Conservation (phyloP, 768 basidiomycete species). For the Hericium erinaceus region DNA sequence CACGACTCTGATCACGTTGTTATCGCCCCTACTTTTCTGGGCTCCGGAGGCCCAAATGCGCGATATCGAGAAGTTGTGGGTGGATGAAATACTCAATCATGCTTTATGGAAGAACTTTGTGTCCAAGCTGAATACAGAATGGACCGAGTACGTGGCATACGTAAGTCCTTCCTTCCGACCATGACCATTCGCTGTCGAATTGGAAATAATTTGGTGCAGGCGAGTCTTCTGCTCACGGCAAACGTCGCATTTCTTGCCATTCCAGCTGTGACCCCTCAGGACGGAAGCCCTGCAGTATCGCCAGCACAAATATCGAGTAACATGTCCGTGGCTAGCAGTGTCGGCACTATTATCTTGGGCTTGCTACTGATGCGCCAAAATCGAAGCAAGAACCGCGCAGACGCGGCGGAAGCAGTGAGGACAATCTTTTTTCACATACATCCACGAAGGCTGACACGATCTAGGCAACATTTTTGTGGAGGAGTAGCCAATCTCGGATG, state of each 20-base stretch:
- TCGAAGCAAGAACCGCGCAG: constrained; percentile 1
- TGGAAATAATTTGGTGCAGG: background rate
- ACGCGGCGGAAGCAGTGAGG: constrained; percentile 5
- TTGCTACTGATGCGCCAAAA: constrained; percentile 9
- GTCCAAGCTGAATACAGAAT: constrained; percentile 2
- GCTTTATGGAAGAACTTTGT: constrained; percentile 6
- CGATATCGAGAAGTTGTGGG: constrained; percentile 9
- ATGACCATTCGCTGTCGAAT: background rate
- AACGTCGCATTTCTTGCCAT: constrained; percentile 9
- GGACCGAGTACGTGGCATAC: constrained; percentile 7
- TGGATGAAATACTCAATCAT: constrained; percentile 5
- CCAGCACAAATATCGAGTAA: constrained; percentile 5
- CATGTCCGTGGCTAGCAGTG: constrained; percentile 3
- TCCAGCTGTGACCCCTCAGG: background rate
- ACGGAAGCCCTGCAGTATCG: background rate
- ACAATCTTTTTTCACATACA: constrained; percentile 3
- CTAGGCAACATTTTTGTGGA: constrained; percentile 18
- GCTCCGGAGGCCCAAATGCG: constrained; percentile 9
- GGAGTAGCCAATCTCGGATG: constrained; percentile 19
- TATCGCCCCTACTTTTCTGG: constrained; percentile 8
- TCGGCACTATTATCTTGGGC: constrained; percentile 8
- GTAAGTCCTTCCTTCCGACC: background rate
- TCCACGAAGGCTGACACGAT: constrained; percentile 4
- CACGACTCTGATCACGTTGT: constrained; percentile 3
- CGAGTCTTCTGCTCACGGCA: constrained; percentile 4